Evolutionary conservation across 73 alveolate genomes (phyloP).

Genomic region (Effrenium voratum): DNA sequence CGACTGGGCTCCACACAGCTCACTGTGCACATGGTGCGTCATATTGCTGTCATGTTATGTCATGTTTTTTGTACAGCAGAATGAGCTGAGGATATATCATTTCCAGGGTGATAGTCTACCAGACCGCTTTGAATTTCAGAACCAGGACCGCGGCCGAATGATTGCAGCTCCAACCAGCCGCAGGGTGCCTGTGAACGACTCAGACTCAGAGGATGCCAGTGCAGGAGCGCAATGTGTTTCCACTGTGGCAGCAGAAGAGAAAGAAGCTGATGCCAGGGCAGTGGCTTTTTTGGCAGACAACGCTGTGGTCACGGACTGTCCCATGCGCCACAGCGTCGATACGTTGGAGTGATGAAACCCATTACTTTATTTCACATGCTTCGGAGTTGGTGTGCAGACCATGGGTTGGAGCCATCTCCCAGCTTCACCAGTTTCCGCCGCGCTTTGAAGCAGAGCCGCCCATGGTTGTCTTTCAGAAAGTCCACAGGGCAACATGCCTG

Average conservation of each 20-base stretch:
- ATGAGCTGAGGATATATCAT: neutral
- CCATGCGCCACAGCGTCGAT: neutral
- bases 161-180: too few species aligned
- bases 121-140: neutral
- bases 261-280: neutral
- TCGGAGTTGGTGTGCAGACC: neutral
- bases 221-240: neutral
- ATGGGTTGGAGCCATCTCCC: neutral
- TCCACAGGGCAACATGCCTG: neutral
- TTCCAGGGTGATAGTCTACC: neutral
- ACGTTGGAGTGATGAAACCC: neutral
- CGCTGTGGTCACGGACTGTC: neutral
- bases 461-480: neutral
- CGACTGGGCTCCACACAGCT: neutral
- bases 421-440: neutral
- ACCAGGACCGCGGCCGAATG: too few species aligned
- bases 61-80: neutral
- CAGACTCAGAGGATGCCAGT: neutral
- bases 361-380: neutral
- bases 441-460: neutral
- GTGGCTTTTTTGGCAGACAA: neutral
- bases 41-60: neutral
- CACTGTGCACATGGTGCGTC: neutral
- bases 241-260: neutral
- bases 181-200: too few species aligned